These are phyloP conservation scores for Rosellinia necatrix DNA, from an alignment of 2,329 filamentous ascomycete species.

Conservation along the genomic window DNA sequence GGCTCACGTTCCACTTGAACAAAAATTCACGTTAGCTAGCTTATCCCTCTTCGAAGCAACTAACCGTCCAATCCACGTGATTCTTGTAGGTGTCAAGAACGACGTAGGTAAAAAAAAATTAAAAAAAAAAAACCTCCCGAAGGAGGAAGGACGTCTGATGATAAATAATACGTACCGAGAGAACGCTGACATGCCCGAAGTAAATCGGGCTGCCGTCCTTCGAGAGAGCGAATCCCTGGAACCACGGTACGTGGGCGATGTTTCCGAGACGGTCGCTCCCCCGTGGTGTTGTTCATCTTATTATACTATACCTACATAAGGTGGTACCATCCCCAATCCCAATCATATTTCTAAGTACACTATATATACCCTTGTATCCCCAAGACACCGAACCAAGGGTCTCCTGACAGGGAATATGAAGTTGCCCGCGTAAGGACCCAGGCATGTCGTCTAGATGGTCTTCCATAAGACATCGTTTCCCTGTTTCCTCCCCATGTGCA, in stretches of 20 bases:
- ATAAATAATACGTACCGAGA: constrained; percentile 6
- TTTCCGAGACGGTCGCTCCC: not conserved
- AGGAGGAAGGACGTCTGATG: not conserved
- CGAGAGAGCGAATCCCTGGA: constrained; percentile 16
- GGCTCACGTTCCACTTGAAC: not conserved
- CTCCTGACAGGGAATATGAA: too few species aligned
- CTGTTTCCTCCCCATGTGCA: too few species aligned
- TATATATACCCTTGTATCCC: too few species aligned
- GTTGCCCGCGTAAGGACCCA: too few species aligned
- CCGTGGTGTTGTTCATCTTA: not conserved
- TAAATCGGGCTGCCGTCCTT: constrained; percentile 16
- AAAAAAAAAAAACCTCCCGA: not conserved
- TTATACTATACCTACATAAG: constrained; percentile 2
- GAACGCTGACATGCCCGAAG: constrained; percentile 19
- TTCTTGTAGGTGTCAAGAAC: not conserved
- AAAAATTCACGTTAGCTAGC: not conserved
- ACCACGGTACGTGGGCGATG: constrained; percentile 7
- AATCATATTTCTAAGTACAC: too few species aligned
- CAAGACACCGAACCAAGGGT: too few species aligned
- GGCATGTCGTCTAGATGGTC: too few species aligned
- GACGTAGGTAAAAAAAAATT: not conserved
- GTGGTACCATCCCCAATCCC: too few species aligned
- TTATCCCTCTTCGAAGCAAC: not conserved
- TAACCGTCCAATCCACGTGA: too few species aligned
- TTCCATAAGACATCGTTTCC: too few species aligned